phyloP scores from a whole-genome alignment of 1,284 basidiomycete genomes.

The Puccinia sorghi region DNA sequence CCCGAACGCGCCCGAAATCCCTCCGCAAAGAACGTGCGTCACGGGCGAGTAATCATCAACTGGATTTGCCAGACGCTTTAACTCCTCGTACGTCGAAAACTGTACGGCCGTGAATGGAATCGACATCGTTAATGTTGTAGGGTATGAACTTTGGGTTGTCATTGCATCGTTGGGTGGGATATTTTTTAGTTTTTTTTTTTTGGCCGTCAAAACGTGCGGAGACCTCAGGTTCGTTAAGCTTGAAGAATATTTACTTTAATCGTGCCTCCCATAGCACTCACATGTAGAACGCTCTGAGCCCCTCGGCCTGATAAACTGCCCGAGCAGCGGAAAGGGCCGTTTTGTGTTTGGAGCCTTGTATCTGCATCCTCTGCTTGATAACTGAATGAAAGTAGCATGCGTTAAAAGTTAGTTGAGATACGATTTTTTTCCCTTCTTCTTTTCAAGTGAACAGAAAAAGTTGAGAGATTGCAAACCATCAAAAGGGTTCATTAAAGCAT shows the following conservation, averaged over 20 bases:
- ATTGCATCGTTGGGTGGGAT: not conserved
- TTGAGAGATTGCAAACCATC: slow-evolving; percentile 69
- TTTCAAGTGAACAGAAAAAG: slow-evolving; percentile 14
- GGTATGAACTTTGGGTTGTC: slow-evolving; percentile 37
- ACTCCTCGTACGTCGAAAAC: slow-evolving; percentile 92
- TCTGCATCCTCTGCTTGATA: slow-evolving; percentile 98
- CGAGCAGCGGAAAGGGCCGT: slow-evolving; percentile 79
- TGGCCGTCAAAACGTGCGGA: not conserved
- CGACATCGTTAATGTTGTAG: slow-evolving; percentile 69
- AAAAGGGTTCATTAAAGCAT: slow-evolving; percentile 99
- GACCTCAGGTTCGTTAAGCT: not conserved
- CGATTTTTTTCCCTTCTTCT: not conserved
- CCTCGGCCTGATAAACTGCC: slow-evolving; percentile 81
- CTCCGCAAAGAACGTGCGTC: slow-evolving; percentile 88
- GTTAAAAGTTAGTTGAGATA: not conserved
- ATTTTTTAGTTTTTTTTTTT: not conserved
- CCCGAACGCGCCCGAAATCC: slow-evolving; percentile 86
- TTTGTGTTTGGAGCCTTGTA: slow-evolving; percentile 85
- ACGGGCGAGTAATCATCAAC: slow-evolving; percentile 80
- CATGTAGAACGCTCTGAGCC: slow-evolving; percentile 89
- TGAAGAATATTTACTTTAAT: not conserved
- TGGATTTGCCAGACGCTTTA: slow-evolving; percentile 86
- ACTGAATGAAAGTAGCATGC: slow-evolving; percentile 63
- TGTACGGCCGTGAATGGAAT: slow-evolving; percentile 98
- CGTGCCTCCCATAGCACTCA: slow-evolving; percentile 61